phyloP scores from a whole-genome alignment of 495 filamentous ascomycete genomes.

The Penicillium angulare region DNA sequence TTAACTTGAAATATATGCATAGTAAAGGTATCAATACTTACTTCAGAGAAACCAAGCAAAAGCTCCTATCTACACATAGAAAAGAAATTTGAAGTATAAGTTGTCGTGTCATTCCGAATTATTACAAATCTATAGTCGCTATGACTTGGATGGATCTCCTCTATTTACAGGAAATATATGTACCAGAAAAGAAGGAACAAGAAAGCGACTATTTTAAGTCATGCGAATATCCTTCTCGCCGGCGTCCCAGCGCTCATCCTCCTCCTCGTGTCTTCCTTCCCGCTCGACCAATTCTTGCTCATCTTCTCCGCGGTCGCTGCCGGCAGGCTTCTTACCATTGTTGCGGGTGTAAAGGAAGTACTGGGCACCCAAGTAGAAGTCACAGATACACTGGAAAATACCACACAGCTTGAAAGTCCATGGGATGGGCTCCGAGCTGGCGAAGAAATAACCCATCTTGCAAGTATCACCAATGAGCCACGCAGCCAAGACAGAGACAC shows the following conservation, averaged over 20 bases:
- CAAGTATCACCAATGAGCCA: constrained; percentile 92
- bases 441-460: constrained; percentile 95
- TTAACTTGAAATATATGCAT: too few species aligned
- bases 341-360: constrained; percentile 78
- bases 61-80: neutral
- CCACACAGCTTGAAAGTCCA: constrained; percentile 90
- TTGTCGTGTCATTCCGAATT: constrained; percentile 24
- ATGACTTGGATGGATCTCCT: constrained; percentile 9
- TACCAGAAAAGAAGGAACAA: neutral
- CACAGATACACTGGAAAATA: constrained; percentile 86
- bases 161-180: constrained; percentile 22
- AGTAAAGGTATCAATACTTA: too few species aligned
- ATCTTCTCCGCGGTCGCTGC: too few species aligned
- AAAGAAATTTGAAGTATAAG: neutral
- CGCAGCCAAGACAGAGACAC: constrained; percentile 76
- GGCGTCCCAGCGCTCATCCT: constrained; percentile 23
- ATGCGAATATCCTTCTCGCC: constrained; percentile 48
- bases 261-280: too few species aligned
- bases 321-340: too few species aligned
- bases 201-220: constrained; percentile 22
- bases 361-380: constrained; percentile 79
- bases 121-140: constrained; percentile 26
- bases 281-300: too few species aligned
- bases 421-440: constrained; percentile 66
- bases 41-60: too few species aligned